Base-by-base conservation (phyloP, 1,284 basidiomycete species). In the Leccinum insolens region DNA sequence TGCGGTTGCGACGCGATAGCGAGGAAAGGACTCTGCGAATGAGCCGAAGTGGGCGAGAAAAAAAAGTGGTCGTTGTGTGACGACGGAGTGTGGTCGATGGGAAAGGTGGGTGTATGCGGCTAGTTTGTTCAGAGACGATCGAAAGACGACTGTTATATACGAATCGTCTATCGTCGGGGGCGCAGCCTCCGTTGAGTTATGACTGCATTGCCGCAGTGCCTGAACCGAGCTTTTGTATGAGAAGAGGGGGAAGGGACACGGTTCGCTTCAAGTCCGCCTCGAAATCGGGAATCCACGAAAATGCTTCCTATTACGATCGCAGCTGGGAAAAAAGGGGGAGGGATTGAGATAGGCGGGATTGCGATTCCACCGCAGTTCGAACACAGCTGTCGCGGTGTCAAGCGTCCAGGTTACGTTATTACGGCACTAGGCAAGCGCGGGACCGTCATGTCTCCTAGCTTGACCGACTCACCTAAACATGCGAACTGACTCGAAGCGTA, bases 141-240 rank as follows among this genome's bases (percentile, higher is more conserved):
- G 39, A 20, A 61, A 62, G 61, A 49, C 15, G 58, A 34, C 20
- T n/a, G 61, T 58, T 74, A 74, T 76, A 74, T 75, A 68, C 46
- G 55, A 58, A 58, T 49, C 8, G 39, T 49, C 58, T 69, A 55
- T 65, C 67, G 73, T 74, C 71, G 70, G 66, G 74, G 65, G 65
- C 73, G 73, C 76, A 68, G 76, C 74, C 76, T 74, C 69, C 68
- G 60, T 64, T 37, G 63, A 31, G 44, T 69, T 69, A 72, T 62
- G 65, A 20, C 70, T 20, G 75, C 74, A 77, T 74, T 68, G 76
- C 74, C 74, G 74, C 67, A 20, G 74, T 63, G 58, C 72, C 68
- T 68, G 66, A 62, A 28, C 31, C 4, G n/a, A 44, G 52, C 34
- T 39, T 46, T 57, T 44, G 3, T 2, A 15, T 63, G 34, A 66